phyloP scores from a whole-genome alignment of 1,139 yeast genomes.

The Scheffersomyces cryptocercus region DNA sequence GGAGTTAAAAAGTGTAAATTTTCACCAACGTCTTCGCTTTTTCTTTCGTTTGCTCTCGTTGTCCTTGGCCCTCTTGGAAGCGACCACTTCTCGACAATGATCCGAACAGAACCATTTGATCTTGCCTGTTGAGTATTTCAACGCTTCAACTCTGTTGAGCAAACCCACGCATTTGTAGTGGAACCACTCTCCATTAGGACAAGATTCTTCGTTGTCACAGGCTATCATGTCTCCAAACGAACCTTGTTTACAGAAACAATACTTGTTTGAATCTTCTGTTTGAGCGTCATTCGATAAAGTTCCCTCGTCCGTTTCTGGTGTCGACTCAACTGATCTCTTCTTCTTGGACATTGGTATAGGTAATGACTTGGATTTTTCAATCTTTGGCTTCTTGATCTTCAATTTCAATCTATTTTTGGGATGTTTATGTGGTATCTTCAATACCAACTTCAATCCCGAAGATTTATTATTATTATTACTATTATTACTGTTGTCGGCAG shows the following conservation, averaged over 20 bases:
- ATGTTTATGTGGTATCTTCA: constrained; percentile 24
- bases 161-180: constrained; percentile 52
- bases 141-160: constrained; percentile 40
- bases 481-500: no score
- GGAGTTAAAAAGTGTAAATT: background rate
- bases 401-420: constrained; percentile 4
- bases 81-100: constrained; percentile 26
- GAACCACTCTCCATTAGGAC: constrained; percentile 53
- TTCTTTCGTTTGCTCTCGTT: constrained; percentile 19
- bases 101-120: constrained; percentile 46
- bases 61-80: constrained; percentile 10
- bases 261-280: constrained; percentile 26
- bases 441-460: constrained; percentile 27
- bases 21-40: constrained; percentile 14
- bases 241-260: constrained; percentile 47
- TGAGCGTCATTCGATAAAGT: constrained; percentile 2
- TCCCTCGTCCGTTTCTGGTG: constrained; percentile 2
- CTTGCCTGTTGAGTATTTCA: constrained; percentile 37
- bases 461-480: constrained; percentile 8
- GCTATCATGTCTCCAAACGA: constrained; percentile 52
- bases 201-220: constrained; percentile 41
- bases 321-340: constrained; percentile 1
- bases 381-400: constrained; percentile 3
- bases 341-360: background rate
- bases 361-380: background rate